Conservation (phyloP, 192 early-diverging fungal species). For the Backusella mclennaniae region DNA sequence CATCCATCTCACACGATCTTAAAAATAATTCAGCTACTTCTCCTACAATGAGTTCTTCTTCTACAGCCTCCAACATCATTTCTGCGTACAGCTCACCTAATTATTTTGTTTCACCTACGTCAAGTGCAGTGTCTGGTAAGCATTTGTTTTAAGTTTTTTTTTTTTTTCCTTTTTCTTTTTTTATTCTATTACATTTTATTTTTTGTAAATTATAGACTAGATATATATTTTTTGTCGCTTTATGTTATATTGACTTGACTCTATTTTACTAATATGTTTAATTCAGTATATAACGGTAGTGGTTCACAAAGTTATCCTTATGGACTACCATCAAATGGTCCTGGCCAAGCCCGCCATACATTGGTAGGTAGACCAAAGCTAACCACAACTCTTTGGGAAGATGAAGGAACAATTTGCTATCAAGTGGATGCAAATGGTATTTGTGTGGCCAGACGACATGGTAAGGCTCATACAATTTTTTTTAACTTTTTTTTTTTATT, state of each 20-base stretch:
- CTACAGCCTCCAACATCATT: constrained; percentile 10
- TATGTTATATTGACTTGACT: background rate
- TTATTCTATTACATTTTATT: background rate
- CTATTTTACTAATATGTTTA: background rate
- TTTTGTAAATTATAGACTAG: background rate
- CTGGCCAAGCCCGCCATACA: constrained; percentile 3
- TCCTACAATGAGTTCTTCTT: constrained; percentile 9
- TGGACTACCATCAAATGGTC: background rate
- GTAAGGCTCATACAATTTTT: constrained; percentile 33
- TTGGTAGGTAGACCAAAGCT: constrained; percentile 44
- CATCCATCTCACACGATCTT: background rate
- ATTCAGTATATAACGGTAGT: background rate
- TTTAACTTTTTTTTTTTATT: constrained; percentile 9
- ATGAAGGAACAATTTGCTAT: constrained; percentile 76
- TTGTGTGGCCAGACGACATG: constrained; percentile 73
- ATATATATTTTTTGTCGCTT: background rate
- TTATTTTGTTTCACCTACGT: constrained; percentile 15
- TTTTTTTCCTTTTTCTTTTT: background rate
- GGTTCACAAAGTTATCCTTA: background rate
- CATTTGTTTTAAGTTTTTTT: background rate
- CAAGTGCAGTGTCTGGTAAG: background rate
- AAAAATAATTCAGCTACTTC: constrained; percentile 3
- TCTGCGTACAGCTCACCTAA: constrained; percentile 14
- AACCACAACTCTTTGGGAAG: constrained; percentile 83
- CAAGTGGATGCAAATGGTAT: constrained; percentile 81